Evolutionary conservation across 2,329 filamentous ascomycete species (phyloP).

Genomic region (Trichoderma sp.): DNA sequence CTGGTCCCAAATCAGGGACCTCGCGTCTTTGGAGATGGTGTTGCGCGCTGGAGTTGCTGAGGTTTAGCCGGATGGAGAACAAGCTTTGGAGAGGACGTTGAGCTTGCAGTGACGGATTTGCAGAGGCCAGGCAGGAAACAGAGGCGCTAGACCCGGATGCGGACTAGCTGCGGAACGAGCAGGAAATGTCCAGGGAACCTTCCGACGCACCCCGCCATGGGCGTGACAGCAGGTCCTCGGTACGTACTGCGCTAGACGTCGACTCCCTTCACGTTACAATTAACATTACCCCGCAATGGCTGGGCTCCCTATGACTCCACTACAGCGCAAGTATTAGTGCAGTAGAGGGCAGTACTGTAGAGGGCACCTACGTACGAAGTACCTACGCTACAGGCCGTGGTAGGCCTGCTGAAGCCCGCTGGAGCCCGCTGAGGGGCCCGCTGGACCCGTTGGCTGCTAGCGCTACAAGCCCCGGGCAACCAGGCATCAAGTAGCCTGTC

Average conservation of each 20-base stretch:
- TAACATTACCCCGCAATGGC: constrained; percentile 29
- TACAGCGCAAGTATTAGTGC: neutral
- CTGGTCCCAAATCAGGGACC: neutral
- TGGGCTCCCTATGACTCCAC: constrained; percentile 29
- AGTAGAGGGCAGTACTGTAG: neutral
- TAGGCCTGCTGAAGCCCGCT: neutral
- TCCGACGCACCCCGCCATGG: constrained; percentile 6
- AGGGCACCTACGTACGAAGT: too few species aligned
- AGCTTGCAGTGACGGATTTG: constrained; percentile 11
- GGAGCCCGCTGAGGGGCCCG: neutral
- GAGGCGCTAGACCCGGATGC: neutral
- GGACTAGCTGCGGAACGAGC: neutral
- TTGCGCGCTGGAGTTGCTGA: constrained; percentile 3
- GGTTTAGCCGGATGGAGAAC: constrained; percentile 19
- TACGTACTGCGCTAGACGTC: neutral
- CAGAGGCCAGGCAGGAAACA: constrained; percentile 3
- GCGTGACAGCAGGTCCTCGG: constrained; percentile 5
- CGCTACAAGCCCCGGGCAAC: neutral
- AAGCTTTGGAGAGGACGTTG: constrained; percentile 9
- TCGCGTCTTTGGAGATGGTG: neutral
- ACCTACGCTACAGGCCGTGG: neutral
- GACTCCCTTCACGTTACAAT: neutral
- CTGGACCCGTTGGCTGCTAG: neutral
- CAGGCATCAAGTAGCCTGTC: neutral
- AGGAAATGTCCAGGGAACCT: constrained; percentile 13